A percentile compares a stretch with the other conserved stretches of the same genome.
phyloP scores from a whole-genome alignment of 768 basidiomycete genomes.

The Kwoniella sp. region DNA sequence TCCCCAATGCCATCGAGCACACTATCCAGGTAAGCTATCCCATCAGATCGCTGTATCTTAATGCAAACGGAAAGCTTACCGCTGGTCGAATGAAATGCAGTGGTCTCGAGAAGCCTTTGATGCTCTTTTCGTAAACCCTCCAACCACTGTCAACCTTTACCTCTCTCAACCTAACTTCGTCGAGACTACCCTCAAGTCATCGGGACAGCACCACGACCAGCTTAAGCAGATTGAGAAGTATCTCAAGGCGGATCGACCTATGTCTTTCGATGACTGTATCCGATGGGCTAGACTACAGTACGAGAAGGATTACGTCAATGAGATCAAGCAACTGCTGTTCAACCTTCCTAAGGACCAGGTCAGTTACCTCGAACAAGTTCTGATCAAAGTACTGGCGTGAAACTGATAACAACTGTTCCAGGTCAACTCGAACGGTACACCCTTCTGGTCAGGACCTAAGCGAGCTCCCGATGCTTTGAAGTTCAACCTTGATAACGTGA shows the following conservation, averaged over 20 bases:
- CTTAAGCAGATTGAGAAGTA: slow-evolving; percentile 83
- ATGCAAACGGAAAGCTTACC: too few relatives aligned
- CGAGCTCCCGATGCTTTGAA: slow-evolving; percentile 86
- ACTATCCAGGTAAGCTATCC: slow-evolving; percentile 81
- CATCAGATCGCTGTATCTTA: too few relatives aligned
- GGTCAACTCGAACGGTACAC: slow-evolving; percentile 82
- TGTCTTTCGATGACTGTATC: slow-evolving; percentile 97
- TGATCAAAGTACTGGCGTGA: background rate
- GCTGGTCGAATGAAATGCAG: slow-evolving; percentile 56
- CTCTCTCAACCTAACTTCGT: slow-evolving; percentile 95
- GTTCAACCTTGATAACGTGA: slow-evolving; percentile 83
- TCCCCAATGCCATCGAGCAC: slow-evolving; percentile 96
- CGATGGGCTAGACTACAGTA: slow-evolving; percentile 94
- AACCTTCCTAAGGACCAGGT: slow-evolving; percentile 92
- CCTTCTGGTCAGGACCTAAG: slow-evolving; percentile 99
- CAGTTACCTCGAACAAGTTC: slow-evolving; percentile 25
- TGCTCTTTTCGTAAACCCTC: slow-evolving; percentile 87
- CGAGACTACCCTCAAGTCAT: slow-evolving; percentile 84
- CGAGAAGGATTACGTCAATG: slow-evolving; percentile 88
- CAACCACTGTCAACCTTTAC: slow-evolving; percentile 91
- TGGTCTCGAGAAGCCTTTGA: slow-evolving; percentile 95
- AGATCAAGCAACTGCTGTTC: slow-evolving; percentile 87
- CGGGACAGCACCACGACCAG: slow-evolving; percentile 87
- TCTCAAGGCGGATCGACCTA: slow-evolving; percentile 86
- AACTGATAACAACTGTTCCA: slow-evolving; percentile 18